Evolutionary conservation across 2,329 filamentous ascomycete species (phyloP).

Genomic region (Colletotrichum acutatum): DNA sequence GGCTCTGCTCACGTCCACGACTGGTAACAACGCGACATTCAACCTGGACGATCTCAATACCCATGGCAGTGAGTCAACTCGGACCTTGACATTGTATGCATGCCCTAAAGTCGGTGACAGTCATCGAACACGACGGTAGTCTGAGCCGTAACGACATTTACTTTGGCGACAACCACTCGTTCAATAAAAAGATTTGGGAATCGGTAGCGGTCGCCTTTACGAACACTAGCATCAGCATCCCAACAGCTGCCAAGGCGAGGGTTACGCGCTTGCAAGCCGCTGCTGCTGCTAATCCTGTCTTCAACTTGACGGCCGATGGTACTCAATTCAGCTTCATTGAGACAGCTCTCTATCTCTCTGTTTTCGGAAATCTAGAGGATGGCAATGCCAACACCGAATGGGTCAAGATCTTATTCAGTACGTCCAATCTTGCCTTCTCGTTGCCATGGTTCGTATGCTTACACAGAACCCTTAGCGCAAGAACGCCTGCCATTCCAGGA

Average conservation of each 20-base stretch:
- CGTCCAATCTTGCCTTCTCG: not conserved
- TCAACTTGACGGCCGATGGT: constrained; percentile 34
- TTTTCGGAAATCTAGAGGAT: constrained; percentile 37
- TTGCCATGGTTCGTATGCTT: not conserved
- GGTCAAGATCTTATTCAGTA: constrained; percentile 37
- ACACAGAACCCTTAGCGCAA: constrained; percentile 12
- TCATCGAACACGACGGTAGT: constrained; percentile 49
- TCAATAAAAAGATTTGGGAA: constrained; percentile 42
- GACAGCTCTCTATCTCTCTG: constrained; percentile 38
- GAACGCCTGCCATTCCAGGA: constrained; percentile 34
- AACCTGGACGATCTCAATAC: constrained; percentile 43
- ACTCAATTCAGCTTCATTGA: constrained; percentile 38
- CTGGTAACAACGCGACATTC: constrained; percentile 41
- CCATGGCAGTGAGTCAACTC: constrained; percentile 36
- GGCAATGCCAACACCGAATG: constrained; percentile 37
- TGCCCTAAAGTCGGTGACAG: constrained; percentile 28
- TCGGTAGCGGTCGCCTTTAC: constrained; percentile 38
- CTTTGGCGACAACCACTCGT: constrained; percentile 45
- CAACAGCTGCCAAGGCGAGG: constrained; percentile 42
- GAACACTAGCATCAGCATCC: constrained; percentile 41
- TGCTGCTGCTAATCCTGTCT: constrained; percentile 40
- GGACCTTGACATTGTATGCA: not conserved
- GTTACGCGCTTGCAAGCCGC: constrained; percentile 41
- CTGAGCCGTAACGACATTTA: constrained; percentile 43
- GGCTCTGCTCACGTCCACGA: constrained; percentile 40